Conservation (phyloP, 1,284 basidiomycete species). For the Puccinia hordei region DNA sequence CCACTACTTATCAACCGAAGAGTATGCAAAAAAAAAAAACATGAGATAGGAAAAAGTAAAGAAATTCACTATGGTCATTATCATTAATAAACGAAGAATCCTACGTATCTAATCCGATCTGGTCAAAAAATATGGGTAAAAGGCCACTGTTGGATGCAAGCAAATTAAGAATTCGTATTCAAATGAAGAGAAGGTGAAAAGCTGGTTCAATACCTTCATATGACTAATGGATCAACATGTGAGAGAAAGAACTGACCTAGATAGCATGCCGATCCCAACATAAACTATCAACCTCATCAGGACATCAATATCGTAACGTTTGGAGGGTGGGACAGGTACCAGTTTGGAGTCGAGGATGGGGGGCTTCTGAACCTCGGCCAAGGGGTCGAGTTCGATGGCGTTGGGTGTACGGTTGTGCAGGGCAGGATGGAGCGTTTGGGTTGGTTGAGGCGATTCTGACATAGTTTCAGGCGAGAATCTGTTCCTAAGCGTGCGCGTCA, state of each 20-base stretch:
- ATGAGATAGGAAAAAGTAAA: no score
- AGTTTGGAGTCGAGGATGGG: background rate
- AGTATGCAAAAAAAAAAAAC: no score
- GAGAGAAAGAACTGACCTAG: slow-evolving; percentile 27
- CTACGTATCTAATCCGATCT: slow-evolving; percentile 8
- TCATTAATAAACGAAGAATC: background rate
- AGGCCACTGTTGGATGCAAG: background rate
- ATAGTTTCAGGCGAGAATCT: background rate
- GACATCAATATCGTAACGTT: slow-evolving; percentile 45
- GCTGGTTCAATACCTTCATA: background rate
- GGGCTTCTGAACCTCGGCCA: background rate
- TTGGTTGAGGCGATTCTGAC: background rate
- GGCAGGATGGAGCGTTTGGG: background rate
- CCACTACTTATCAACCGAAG: no score
- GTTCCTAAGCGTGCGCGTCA: slow-evolving; percentile 10
- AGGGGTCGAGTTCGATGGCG: background rate
- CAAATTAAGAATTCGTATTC: background rate
- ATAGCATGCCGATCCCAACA: slow-evolving; percentile 38
- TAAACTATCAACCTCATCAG: slow-evolving; percentile 47
- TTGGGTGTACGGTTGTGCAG: slow-evolving; percentile 4
- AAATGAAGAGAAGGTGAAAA: background rate
- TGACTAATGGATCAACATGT: background rate
- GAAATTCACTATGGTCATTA: no score
- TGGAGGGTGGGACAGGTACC: background rate
- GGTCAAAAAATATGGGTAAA: slow-evolving; percentile 5